Percentiles rank a stretch among this genome's conserved stretches.
phyloP scores from a whole-genome alignment of 1,139 yeast genomes.

The Casaregolazyma lundiana region DNA sequence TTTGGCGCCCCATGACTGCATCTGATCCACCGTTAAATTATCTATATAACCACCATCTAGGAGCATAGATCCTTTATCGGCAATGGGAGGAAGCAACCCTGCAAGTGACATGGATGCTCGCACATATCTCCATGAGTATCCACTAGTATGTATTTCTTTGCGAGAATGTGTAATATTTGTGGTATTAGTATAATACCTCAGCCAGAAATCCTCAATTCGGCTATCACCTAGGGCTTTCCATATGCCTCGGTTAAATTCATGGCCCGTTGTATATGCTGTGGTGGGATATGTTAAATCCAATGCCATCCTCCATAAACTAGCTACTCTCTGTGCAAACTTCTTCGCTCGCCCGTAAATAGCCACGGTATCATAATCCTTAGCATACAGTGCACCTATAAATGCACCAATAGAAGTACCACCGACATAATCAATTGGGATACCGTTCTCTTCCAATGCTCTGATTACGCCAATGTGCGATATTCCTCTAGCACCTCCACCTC shows the following conservation, averaged over 20 bases:
- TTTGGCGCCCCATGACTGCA: conserved; percentile 79
- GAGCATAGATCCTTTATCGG: conserved; percentile 81
- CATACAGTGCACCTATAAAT: conserved; percentile 92
- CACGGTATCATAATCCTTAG: conserved; percentile 84
- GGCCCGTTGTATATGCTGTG: conserved; percentile 93
- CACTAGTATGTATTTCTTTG: conserved; percentile 90
- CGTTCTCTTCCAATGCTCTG: conserved; percentile 88
- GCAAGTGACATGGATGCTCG: conserved; percentile 97
- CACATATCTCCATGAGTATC: conserved; percentile 93
- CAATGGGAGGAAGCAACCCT: conserved; percentile 82
- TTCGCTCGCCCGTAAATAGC: conserved; percentile 89
- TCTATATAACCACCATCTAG: conserved; percentile 96
- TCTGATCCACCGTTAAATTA: conserved; percentile 85
- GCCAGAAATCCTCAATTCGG: conserved; percentile 95
- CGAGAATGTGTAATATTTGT: conserved; percentile 95
- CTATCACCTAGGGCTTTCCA: conserved; percentile 94
- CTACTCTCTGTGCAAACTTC: conserved; percentile 75
- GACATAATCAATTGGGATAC: conserved; percentile 87
- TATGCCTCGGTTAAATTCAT: conserved; percentile 91
- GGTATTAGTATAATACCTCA: conserved; percentile 80
- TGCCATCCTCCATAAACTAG: conserved; percentile 80
- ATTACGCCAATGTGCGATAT: conserved; percentile 87
- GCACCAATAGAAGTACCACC: conserved; percentile 98
- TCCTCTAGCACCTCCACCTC: conserved; percentile 98
- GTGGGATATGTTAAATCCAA: conserved; percentile 89